Evolutionary conservation across 768 basidiomycete species (phyloP).

Genomic region (Boletellus emodensis): DNA sequence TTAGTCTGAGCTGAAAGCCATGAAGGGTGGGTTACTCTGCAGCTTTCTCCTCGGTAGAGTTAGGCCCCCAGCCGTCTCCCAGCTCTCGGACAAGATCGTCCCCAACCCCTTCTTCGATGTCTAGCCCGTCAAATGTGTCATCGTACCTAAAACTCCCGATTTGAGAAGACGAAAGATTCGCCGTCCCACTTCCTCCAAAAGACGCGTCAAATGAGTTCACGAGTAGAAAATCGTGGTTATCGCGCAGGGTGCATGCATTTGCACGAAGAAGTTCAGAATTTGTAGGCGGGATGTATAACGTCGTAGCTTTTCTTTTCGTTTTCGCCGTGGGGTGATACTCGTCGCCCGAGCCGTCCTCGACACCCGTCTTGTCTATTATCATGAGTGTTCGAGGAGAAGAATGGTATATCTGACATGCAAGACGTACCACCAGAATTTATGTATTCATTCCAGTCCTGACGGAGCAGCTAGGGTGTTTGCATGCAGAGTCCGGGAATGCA

Average conservation of each 20-base stretch:
- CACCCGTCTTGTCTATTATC: slow-evolving; percentile 6
- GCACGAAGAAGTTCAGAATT: slow-evolving; percentile 45
- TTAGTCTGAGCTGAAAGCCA: slow-evolving; percentile 8
- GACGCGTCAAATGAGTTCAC: slow-evolving; percentile 64
- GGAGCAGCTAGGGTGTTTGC: not conserved
- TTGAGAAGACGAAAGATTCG: slow-evolving; percentile 53
- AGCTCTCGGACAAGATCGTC: slow-evolving; percentile 75
- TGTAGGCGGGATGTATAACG: slow-evolving; percentile 20
- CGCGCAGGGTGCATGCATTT: slow-evolving; percentile 62
- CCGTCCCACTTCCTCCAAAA: slow-evolving; percentile 38
- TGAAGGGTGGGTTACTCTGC: slow-evolving; percentile 12
- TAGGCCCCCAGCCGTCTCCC: slow-evolving; percentile 62
- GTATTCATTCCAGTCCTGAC: slow-evolving; percentile 62
- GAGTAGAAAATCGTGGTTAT: slow-evolving; percentile 65
- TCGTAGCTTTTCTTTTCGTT: slow-evolving; percentile 26
- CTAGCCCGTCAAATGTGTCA: slow-evolving; percentile 56
- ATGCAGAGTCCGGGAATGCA: slow-evolving; percentile 3
- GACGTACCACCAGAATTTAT: slow-evolving; percentile 44
- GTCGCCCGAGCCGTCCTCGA: slow-evolving; percentile 39
- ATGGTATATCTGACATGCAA: not conserved
- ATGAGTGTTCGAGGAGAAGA: not conserved
- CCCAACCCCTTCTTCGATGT: slow-evolving; percentile 56
- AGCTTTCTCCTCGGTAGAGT: slow-evolving; percentile 3
- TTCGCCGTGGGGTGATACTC: slow-evolving; percentile 47
- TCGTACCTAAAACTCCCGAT: slow-evolving; percentile 45